These are phyloP conservation scores for Wickerhamomyces silvicola DNA, from an alignment of 805 yeast genomes.

Conservation along the genomic window DNA sequence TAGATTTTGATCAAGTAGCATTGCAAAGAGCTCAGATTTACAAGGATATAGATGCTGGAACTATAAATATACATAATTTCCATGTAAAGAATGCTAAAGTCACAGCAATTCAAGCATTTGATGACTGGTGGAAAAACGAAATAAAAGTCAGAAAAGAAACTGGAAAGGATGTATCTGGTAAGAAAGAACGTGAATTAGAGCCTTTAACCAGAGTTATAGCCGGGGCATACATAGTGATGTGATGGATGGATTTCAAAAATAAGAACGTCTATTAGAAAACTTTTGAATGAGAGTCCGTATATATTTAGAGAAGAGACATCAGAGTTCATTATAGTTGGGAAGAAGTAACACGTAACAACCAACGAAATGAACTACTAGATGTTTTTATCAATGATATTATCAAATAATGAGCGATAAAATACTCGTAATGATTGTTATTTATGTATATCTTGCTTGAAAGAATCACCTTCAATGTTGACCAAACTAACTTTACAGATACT, in stretches of 20 bases:
- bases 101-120: constrained; percentile 30
- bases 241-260: constrained; percentile 48
- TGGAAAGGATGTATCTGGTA: constrained; percentile 31
- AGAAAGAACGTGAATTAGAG: constrained; percentile 33
- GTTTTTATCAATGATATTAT: no score
- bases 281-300: constrained; percentile 32
- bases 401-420: no score
- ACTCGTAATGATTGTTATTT: no score
- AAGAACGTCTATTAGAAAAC: constrained; percentile 33
- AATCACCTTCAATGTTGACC: no score
- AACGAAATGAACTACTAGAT: no score
- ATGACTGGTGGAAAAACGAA: constrained; percentile 63
- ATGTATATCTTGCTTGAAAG: no score
- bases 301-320: constrained; percentile 42
- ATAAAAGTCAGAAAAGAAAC: constrained; percentile 31
- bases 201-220: constrained; percentile 50
- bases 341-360: no score
- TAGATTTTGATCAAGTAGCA: constrained; percentile 8
- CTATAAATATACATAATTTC: constrained; percentile 54
- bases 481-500: no score
- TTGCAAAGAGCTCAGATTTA: constrained; percentile 11
- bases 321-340: constrained; percentile 37
- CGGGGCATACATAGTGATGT: constrained; percentile 67
- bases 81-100: constrained; percentile 40
- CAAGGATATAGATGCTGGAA: constrained; percentile 13